Conservation (phyloP, 805 yeast species). For the Maudiozyma saulgeensis region DNA sequence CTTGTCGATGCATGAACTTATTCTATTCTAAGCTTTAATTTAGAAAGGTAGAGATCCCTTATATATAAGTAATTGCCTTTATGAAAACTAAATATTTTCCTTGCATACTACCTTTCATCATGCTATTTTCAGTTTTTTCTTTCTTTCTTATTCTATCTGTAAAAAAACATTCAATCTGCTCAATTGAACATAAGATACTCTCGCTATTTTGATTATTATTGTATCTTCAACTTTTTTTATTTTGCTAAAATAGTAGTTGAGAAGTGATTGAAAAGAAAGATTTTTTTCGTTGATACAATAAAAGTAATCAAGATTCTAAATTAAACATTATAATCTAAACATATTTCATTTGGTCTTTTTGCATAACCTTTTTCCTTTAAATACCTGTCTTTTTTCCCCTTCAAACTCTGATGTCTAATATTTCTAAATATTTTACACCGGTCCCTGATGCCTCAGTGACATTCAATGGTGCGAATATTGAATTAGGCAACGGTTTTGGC, state of each 20-base stretch:
- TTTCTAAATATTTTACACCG: constrained; percentile 18
- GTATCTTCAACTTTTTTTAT: no score
- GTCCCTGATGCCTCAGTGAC: constrained; percentile 18
- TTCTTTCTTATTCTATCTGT: neutral
- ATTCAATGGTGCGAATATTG: constrained; percentile 16
- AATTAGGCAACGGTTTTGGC: constrained; percentile 5
- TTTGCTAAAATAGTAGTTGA: no score
- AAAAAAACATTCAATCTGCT: no score
- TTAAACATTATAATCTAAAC: no score
- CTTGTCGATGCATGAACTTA: no score
- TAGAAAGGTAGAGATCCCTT: neutral
- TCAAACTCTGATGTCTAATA: constrained; percentile 10
- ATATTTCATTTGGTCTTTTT: no score
- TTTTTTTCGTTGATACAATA: no score
- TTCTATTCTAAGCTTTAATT: no score
- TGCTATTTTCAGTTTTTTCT: neutral
- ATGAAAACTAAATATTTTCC: neutral
- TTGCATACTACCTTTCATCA: neutral
- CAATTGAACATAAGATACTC: no score
- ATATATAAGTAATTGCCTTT: neutral
- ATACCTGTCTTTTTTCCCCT: neutral
- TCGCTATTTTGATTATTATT: no score
- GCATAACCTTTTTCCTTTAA: neutral
- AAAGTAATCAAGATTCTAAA: no score
- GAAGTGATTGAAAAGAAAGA: no score